Evolutionary conservation across 768 basidiomycete genomes (phyloP).

Genomic region (Fomitopsis pulvina): DNA sequence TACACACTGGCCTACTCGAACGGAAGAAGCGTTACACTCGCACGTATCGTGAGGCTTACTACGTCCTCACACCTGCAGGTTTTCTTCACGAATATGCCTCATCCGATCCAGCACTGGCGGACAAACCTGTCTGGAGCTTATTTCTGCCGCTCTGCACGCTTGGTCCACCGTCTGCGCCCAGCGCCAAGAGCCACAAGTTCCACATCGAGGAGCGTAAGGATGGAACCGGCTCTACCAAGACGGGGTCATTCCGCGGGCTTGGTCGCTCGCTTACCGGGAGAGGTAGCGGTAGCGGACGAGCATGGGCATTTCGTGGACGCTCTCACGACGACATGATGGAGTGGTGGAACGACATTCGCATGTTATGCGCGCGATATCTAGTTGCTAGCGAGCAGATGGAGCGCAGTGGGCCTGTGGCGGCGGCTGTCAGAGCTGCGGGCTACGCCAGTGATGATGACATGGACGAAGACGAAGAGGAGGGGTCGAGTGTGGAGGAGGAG

Average conservation of each 20-base stretch:
- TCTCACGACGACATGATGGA: constrained; percentile 98
- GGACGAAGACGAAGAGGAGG: constrained; percentile 56
- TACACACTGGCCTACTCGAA: constrained; percentile 87
- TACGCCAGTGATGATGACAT: constrained; percentile 78
- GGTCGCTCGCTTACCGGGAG: constrained; percentile 25
- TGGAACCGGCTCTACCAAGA: constrained; percentile 60
- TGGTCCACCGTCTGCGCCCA: constrained; percentile 73
- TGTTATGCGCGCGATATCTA: constrained; percentile 90
- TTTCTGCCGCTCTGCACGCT: constrained; percentile 96
- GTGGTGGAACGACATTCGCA: constrained; percentile 98
- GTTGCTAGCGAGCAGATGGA: constrained; percentile 93
- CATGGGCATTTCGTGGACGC: constrained; percentile 87
- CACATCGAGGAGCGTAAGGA: constrained; percentile 92
- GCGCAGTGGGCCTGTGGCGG: constrained; percentile 85
- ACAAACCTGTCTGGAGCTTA: constrained; percentile 68
- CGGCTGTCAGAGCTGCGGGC: constrained; percentile 84
- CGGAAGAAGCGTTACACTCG: constrained; percentile 95
- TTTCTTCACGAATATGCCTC: constrained; percentile 90
- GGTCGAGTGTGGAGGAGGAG: constrained; percentile 49
- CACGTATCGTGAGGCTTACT: constrained; percentile 79
- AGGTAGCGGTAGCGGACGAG: constrained; percentile 40
- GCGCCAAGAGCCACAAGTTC: constrained; percentile 86
- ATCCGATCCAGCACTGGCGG: constrained; percentile 60
- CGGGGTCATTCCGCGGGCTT: constrained; percentile 40
- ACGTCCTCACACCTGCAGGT: constrained; percentile 90